phyloP scores from a whole-genome alignment of 176 grass and related monocot species.

The Olyra latifolia region DNA sequence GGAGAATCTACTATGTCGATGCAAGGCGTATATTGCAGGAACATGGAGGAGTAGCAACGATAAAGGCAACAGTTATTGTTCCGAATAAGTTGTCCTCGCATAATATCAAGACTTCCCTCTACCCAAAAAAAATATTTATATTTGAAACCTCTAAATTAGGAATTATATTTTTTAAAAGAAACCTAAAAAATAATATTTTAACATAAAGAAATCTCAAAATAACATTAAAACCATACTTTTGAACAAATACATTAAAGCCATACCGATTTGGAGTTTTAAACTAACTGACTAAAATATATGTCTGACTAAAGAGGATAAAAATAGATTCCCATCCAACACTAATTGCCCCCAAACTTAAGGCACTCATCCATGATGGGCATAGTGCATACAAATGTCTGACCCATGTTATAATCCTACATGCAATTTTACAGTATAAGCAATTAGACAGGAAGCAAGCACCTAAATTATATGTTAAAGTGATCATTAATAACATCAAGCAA shows the following conservation, averaged over 20 bases:
- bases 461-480: conserved; percentile 18
- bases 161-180: not conserved
- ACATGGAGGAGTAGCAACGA: not conserved
- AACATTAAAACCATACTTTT: not conserved
- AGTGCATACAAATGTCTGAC: not conserved
- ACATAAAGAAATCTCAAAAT: not conserved
- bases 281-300: not conserved
- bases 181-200: not conserved
- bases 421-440: conserved; percentile 3
- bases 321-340: not conserved
- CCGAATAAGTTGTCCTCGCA: not conserved
- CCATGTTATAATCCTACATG: conserved; percentile 15
- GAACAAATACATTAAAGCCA: not conserved
- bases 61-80: not conserved
- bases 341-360: not conserved
- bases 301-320: not conserved
- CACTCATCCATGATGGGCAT: conserved; percentile 1
- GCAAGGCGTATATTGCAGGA: conserved; percentile 2
- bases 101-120: not conserved
- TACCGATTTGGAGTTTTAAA: not conserved
- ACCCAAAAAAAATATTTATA: not conserved
- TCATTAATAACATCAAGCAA: not conserved
- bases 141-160: not conserved
- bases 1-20: not conserved
- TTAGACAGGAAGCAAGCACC: not conserved